These are phyloP conservation scores for Camelina neglecta DNA, from an alignment of 345 rosid species.

Conservation along the genomic window DNA sequence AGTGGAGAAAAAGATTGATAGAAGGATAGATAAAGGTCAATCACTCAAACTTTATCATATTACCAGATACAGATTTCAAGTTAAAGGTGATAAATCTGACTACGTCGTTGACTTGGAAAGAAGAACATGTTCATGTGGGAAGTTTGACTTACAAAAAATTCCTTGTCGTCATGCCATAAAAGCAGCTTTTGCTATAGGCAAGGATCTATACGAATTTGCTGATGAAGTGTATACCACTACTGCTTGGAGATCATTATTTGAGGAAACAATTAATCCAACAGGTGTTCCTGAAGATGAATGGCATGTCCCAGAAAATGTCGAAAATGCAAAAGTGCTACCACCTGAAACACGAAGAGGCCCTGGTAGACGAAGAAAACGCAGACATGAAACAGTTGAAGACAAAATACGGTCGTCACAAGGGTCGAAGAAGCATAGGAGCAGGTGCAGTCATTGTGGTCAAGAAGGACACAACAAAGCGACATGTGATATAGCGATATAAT, in stretches of 20 bases:
- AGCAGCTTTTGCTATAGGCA: background rate
- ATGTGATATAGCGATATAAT: background rate
- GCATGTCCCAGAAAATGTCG: background rate
- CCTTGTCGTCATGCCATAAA: background rate
- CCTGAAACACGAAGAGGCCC: background rate
- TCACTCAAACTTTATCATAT: no score
- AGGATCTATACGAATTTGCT: background rate
- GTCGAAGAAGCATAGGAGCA: background rate
- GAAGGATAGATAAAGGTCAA: no score
- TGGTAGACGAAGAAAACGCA: background rate
- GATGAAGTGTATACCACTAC: background rate
- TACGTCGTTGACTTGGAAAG: slow-evolving; percentile 2
- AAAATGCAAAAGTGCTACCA: background rate
- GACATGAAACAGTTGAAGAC: background rate
- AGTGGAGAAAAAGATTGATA: no score
- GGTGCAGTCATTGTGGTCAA: background rate
- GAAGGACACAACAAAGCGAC: background rate
- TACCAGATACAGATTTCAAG: background rate
- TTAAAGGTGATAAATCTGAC: background rate
- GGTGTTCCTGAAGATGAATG: background rate
- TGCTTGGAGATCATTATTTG: background rate
- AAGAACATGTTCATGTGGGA: slow-evolving; percentile 4
- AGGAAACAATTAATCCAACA: background rate
- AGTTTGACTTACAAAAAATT: background rate
- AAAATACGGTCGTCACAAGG: background rate